Percentiles rank a stretch among this genome's conserved stretches.
Conservation (phyloP, 2,329 filamentous ascomycete species). For the Xylariaceae sp. region DNA sequence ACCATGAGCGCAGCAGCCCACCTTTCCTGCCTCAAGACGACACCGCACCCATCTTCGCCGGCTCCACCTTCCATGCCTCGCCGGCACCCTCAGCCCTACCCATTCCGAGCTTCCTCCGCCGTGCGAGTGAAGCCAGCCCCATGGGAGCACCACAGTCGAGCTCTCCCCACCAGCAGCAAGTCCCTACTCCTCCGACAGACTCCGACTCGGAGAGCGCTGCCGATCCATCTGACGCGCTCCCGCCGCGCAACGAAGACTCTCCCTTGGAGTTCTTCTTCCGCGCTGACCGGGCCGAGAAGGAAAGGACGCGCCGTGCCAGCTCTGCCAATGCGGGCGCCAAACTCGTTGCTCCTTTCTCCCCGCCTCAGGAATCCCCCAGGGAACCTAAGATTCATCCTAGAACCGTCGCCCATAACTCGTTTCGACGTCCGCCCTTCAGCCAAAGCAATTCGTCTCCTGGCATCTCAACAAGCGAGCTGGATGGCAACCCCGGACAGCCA, state of each 20-base stretch:
- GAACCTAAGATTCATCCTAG: constrained; percentile 32
- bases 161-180: constrained; percentile 34
- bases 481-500: constrained; percentile 52
- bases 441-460: constrained; percentile 48
- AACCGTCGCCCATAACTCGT: constrained; percentile 33
- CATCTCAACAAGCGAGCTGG: constrained; percentile 68
- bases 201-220: constrained; percentile 48
- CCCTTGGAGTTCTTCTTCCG: constrained; percentile 89
- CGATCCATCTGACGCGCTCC: constrained; percentile 32
- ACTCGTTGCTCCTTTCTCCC: constrained; percentile 47
- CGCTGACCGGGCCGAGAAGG: constrained; percentile 77
- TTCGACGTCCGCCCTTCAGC: constrained; percentile 31
- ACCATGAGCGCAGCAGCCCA: constrained; percentile 43
- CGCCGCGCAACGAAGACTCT: constrained; percentile 53
- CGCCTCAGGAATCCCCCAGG: constrained; percentile 42
- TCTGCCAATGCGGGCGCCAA: constrained; percentile 43
- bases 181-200: constrained; percentile 52
- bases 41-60: constrained; percentile 70
- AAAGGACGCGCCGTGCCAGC: constrained; percentile 55
- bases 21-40: constrained; percentile 46
- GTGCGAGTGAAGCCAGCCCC: constrained; percentile 67
- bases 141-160: constrained; percentile 42
- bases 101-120: constrained; percentile 82
- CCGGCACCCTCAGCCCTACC: constrained; percentile 87
- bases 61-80: constrained; percentile 91